A percentile compares a stretch with the other conserved stretches of the same genome.
These are phyloP conservation scores for Rosa persica DNA, from an alignment of 306 rosid species.

Conservation along the genomic window DNA sequence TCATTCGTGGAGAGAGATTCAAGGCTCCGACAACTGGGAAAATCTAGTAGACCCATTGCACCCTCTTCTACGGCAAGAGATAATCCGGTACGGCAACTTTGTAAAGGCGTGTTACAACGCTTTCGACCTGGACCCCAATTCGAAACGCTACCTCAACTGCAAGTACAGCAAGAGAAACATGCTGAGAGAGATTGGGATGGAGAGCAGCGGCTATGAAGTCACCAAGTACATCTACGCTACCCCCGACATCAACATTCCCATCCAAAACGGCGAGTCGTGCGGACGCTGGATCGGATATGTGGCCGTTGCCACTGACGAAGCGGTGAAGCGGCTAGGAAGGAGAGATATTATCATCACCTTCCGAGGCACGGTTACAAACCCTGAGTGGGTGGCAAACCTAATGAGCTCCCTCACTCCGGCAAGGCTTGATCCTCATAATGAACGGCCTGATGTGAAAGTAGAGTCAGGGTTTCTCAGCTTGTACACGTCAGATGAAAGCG, in stretches of 20 bases:
- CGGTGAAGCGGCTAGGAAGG: slow-evolving; percentile 52
- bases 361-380: slow-evolving; percentile 75
- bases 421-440: slow-evolving; percentile 60
- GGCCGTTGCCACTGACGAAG: slow-evolving; percentile 55
- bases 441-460: slow-evolving; percentile 62
- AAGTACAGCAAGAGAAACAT: slow-evolving; percentile 70
- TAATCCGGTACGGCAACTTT: slow-evolving; percentile 75
- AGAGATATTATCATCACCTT: slow-evolving; percentile 69
- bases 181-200: slow-evolving; percentile 66
- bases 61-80: slow-evolving; percentile 74
- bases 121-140: slow-evolving; percentile 72
- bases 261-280: slow-evolving; percentile 41
- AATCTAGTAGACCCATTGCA: slow-evolving; percentile 70
- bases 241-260: slow-evolving; percentile 57
- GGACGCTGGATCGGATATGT: slow-evolving; percentile 90
- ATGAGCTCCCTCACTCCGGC: slow-evolving; percentile 85
- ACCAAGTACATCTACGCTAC: slow-evolving; percentile 91
- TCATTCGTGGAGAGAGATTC: slow-evolving; percentile 63
- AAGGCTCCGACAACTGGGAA: slow-evolving; percentile 83
- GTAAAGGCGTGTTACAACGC: slow-evolving; percentile 77
- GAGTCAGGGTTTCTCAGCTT: slow-evolving; percentile 77
- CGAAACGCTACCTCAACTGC: slow-evolving; percentile 73
- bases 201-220: slow-evolving; percentile 59
- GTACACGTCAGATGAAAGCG: slow-evolving; percentile 71
- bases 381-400: slow-evolving; percentile 76